Conservation (phyloP, 257 asterid species). For the Nicotiana noctiflora region DNA sequence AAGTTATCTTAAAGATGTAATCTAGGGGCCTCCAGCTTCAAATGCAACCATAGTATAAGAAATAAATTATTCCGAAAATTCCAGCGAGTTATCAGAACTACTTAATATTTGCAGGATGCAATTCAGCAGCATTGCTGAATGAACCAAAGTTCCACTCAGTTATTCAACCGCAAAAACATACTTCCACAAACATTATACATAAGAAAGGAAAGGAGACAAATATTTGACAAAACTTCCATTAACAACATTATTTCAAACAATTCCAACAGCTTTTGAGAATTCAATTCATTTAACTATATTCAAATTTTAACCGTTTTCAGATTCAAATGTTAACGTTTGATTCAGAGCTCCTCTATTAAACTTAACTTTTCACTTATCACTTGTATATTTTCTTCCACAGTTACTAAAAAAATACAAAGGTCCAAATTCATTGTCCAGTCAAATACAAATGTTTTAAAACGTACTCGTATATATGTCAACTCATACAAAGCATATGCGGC, state of each 20-base stretch:
- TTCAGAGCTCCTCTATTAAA: neutral
- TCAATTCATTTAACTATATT: neutral
- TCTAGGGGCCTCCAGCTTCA: neutral
- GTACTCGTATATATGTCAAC: conserved; percentile 73
- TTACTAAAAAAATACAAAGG: neutral
- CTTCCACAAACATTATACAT: neutral
- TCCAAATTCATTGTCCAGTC: neutral
- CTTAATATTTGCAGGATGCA: neutral
- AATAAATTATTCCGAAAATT: neutral
- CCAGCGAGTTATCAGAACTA: neutral
- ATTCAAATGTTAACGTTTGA: no score
- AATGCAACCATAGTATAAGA: neutral
- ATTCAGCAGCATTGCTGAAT: neutral
- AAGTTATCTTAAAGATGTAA: neutral
- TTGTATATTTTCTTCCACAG: neutral
- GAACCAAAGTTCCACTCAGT: neutral
- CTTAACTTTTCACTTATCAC: neutral
- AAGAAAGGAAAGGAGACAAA: neutral
- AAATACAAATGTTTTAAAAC: neutral
- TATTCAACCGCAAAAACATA: neutral
- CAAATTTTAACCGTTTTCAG: neutral
- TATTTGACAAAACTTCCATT: neutral
- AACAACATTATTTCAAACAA: neutral
- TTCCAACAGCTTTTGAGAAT: neutral
- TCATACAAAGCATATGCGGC: conserved; percentile 79